phyloP scores from a whole-genome alignment of 129 eudicot species.

The Mikania micrantha region DNA sequence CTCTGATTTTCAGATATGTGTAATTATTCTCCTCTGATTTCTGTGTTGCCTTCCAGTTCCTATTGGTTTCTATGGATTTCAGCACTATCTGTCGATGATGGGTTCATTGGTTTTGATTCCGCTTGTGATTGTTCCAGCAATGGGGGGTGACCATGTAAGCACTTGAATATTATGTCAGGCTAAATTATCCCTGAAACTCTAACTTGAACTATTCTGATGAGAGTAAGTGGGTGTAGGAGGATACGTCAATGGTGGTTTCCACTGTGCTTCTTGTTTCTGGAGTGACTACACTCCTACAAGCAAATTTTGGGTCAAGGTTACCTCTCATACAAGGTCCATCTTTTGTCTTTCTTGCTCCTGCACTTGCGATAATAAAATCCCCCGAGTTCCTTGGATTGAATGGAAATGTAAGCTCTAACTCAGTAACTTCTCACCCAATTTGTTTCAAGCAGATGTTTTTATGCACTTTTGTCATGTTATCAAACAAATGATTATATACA shows the following conservation, averaged over 20 bases:
- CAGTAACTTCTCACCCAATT: background rate
- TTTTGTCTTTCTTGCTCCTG: slow-evolving; percentile 93
- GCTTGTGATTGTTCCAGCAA: slow-evolving; percentile 92
- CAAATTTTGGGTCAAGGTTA: slow-evolving; percentile 78
- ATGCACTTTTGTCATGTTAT: background rate
- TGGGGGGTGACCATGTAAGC: slow-evolving; percentile 95
- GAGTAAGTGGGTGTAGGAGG: slow-evolving; percentile 59
- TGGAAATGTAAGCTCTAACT: slow-evolving; percentile 76
- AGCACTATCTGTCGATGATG: slow-evolving; percentile 78
- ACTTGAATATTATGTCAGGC: slow-evolving; percentile 8
- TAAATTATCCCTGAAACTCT: background rate
- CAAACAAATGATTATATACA: background rate
- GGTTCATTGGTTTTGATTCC: slow-evolving; percentile 88
- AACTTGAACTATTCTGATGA: slow-evolving; percentile 8
- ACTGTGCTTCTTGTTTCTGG: slow-evolving; percentile 89
- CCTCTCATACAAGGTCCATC: slow-evolving; percentile 97
- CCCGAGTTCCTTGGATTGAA: slow-evolving; percentile 73
- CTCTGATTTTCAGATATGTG: background rate
- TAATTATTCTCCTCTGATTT: background rate
- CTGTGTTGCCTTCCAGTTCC: slow-evolving; percentile 70
- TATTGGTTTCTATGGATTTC: slow-evolving; percentile 80
- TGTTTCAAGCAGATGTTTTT: background rate
- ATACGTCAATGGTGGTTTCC: slow-evolving; percentile 77
- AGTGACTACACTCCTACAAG: slow-evolving; percentile 80
- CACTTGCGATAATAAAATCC: slow-evolving; percentile 85